Base-by-base conservation (phyloP, 2,329 filamentous ascomycete genomes). In the Chalaropsis ovoidea region DNA sequence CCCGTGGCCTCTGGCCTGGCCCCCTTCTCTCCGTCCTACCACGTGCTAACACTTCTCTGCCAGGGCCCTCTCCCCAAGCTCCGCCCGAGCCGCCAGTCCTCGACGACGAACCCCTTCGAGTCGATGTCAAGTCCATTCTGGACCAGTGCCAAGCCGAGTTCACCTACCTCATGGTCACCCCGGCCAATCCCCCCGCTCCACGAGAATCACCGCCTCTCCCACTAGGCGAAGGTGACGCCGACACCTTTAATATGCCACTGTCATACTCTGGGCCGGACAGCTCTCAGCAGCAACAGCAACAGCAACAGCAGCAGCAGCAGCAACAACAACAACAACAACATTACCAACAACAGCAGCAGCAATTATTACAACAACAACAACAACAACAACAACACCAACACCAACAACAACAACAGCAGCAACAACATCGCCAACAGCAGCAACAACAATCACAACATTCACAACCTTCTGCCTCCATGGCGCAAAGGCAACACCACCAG, bases 101-200 rank as follows among this genome's bases (percentile, higher is more conserved):
- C 65, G 80, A 82, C 68, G 82, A 80, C 70, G 82, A 80, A 68
- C 72, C 74, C 19, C 77, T 80, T 62, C 77, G 80, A 61, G 76
- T 78, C 65, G 81, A 83, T 65, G 76, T 86, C 61, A 84, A 83
- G 73, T 76, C 76, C 11, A 86, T 86, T 71, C 77, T 86, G 68
- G 84, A 86, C 69, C 82, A 85, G 71, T 85, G 84, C 73, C 79
- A 86, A 73, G 79, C 81, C 69, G 84, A 87, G 71, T 86, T 87
- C 67, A 85, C 84, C 68, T 87, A 87, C 70, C 77, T 87, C 15
- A 86, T 87, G 84, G 80, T 86, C 62, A 83, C 84, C 0, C 84
- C 84, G 1, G 84, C 84, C 49, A 87, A 87, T 72, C 84, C 84
- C 2, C 75, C 81, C 52, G 84, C 84, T 1, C 84, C 84, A n/a